Percentiles rank a stretch among this genome's conserved stretches.
Conservation (phyloP, 257 asterid species). For the Galeopsis tetrahit region DNA sequence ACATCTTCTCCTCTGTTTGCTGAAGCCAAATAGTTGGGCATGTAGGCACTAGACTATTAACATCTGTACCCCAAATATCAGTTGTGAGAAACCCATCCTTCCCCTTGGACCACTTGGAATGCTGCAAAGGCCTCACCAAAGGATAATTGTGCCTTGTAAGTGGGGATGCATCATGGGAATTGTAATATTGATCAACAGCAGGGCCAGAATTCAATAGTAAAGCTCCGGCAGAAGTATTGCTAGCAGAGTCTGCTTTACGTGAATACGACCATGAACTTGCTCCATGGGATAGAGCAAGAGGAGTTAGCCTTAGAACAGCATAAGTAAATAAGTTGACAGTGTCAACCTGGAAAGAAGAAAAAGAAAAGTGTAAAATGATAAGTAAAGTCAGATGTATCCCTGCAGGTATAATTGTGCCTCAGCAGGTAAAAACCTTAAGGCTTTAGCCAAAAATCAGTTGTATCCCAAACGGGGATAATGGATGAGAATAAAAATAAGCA, state of each 20-base stretch:
- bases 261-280: conserved; percentile 73
- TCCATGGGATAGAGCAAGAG: conserved; percentile 81
- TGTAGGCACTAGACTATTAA: conserved; percentile 52
- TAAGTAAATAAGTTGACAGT: conserved; percentile 78
- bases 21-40: conserved; percentile 79
- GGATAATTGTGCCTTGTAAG: conserved; percentile 60
- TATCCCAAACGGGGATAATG: conserved; percentile 17
- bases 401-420: no score
- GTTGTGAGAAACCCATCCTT: conserved; percentile 87
- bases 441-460: not conserved
- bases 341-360: conserved; percentile 61
- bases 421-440: conserved; percentile 22
- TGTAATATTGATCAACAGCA: conserved; percentile 51
- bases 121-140: conserved; percentile 88
- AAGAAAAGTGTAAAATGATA: conserved; percentile 11
- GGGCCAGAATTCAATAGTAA: conserved; percentile 51
- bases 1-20: conserved; percentile 81
- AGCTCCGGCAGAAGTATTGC: conserved; percentile 57
- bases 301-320: conserved; percentile 88
- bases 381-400: conserved; percentile 2
- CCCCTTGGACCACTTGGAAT: conserved; percentile 85
- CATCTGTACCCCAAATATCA: conserved; percentile 84
- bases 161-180: conserved; percentile 58
- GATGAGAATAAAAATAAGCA: not conserved
- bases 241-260: conserved; percentile 57